These are phyloP conservation scores for Capronia epimyces DNA, from an alignment of 2,329 filamentous ascomycete species.

Conservation along the genomic window DNA sequence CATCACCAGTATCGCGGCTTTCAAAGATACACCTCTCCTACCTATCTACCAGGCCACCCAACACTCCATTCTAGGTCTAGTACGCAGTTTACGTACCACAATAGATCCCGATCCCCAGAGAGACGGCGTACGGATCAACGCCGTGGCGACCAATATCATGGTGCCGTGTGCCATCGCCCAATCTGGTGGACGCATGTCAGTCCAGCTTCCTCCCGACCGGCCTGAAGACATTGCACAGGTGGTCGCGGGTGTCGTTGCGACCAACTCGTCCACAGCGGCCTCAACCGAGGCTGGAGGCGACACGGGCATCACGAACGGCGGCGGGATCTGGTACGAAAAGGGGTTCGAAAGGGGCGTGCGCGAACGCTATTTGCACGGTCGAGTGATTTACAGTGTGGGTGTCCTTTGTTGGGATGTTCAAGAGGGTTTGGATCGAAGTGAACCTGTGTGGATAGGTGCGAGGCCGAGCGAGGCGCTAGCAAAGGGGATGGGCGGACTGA, in stretches of 20 bases:
- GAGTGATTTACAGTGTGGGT: slow-evolving; percentile 42
- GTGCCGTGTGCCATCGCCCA: slow-evolving; percentile 36
- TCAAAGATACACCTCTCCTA: slow-evolving; percentile 46
- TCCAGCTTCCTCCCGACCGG: slow-evolving; percentile 38
- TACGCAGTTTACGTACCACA: slow-evolving; percentile 41
- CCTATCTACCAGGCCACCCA: slow-evolving; percentile 47
- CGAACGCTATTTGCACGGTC: slow-evolving; percentile 35
- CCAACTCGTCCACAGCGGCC: slow-evolving; percentile 11
- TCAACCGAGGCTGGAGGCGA: slow-evolving; percentile 1
- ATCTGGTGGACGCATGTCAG: slow-evolving; percentile 37
- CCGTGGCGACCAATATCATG: slow-evolving; percentile 44
- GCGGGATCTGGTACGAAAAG: slow-evolving; percentile 23
- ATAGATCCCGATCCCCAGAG: slow-evolving; percentile 19
- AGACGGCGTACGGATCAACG: slow-evolving; percentile 41
- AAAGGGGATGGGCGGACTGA: slow-evolving; percentile 9
- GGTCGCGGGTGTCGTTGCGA: slow-evolving; percentile 20
- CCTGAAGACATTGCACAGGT: slow-evolving; percentile 38
- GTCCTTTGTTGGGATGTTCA: slow-evolving; percentile 44
- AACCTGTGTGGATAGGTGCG: slow-evolving; percentile 43
- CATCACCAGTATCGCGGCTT: slow-evolving; percentile 45
- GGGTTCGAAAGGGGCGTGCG: slow-evolving; percentile 17
- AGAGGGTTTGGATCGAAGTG: slow-evolving; percentile 38
- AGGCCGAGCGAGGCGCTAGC: slow-evolving; percentile 23
- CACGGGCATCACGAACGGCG: slow-evolving; percentile 9
- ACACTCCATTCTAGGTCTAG: slow-evolving; percentile 48